Base-by-base conservation (phyloP, 345 rosid species). In the Populus deltoides region DNA sequence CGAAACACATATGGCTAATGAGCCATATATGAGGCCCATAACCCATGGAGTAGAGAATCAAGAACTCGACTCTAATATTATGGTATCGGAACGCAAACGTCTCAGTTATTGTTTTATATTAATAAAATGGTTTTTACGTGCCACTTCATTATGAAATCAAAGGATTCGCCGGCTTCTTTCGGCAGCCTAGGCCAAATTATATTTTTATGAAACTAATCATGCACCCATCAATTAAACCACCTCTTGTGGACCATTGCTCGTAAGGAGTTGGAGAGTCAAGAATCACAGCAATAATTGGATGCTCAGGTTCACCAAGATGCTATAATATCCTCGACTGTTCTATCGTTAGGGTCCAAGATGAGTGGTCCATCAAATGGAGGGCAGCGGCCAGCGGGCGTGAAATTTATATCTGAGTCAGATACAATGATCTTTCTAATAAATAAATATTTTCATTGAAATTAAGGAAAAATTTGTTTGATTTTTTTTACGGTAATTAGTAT, bases 231-330 rank as follows among this genome's bases (percentile, higher is more conserved):
- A 66, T 20, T 20, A 53, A 61, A 62, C 24, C 41, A 35, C 8
- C 71, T 47, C 49, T 66, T 29, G 78, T 51, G 71, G 71, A 66
- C 61, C 78, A 66, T 31, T 66, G 59, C 33, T 31, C 43, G 33
- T 31, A 33, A 47, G 17, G 16, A 33, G 18, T 15, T 63, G 35
- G 35, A 8, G 38, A 10, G 33, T 38, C 73, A 12, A 16, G 20
- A 45, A 70, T 70, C 73, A 11, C 43, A 33, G 6, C 70, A 75
- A 75, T 75, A 75, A 75, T 65, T 75, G 70, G 45, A 49, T 20
- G 70, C 70, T 47, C 61, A 75, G 69, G 61, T 27, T 75, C 71
- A 43, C 31, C 31, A 20, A 29, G 41, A 29, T 5, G 70, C 36
- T 16, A 29, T 31, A 7, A 43, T 45, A 49, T 47, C 36, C 63